Percentiles rank a stretch among this genome's conserved stretches.
These are phyloP conservation scores for Paramecium sexaurelia DNA, from an alignment of 73 alveolate genomes.

Conservation along the genomic window DNA sequence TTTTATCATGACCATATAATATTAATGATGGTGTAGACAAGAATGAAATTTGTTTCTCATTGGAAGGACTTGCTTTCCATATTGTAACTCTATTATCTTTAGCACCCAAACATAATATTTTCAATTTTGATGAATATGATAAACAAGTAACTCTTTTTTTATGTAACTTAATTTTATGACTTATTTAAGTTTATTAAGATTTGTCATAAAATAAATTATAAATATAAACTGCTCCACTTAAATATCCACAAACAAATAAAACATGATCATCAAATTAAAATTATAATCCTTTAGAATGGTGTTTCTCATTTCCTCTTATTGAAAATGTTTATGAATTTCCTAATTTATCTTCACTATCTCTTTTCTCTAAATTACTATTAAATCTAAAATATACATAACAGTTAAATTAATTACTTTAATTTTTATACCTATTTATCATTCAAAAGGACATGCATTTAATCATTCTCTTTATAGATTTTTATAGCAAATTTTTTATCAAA, in stretches of 20 bases:
- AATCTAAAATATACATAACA: neutral
- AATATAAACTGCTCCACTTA: constrained; percentile 41
- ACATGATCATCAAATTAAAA: constrained; percentile 15
- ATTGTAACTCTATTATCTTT: constrained; percentile 45
- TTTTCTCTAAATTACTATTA: neutral
- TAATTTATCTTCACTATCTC: constrained; percentile 17
- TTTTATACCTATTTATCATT: neutral
- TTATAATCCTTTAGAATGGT: neutral
- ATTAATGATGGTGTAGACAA: neutral
- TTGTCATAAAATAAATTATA: neutral
- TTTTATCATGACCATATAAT: constrained; percentile 31
- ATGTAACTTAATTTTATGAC: neutral
- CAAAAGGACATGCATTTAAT: neutral
- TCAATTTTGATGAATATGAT: neutral
- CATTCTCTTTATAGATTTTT: neutral
- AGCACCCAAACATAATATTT: constrained; percentile 19
- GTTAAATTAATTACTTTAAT: too few relatives aligned
- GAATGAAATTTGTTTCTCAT: neutral
- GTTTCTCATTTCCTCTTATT: neutral
- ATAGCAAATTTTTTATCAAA: constrained; percentile 23
- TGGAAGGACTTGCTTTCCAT: neutral
- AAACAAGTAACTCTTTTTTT: constrained; percentile 21
- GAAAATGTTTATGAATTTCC: neutral
- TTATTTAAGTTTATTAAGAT: neutral
- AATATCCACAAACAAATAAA: constrained; percentile 45